Evolutionary conservation across 148 eudicot species (phyloP), one percentile per base, ranked within the genome.

Genomic region (Oxyria digyna): DNA sequence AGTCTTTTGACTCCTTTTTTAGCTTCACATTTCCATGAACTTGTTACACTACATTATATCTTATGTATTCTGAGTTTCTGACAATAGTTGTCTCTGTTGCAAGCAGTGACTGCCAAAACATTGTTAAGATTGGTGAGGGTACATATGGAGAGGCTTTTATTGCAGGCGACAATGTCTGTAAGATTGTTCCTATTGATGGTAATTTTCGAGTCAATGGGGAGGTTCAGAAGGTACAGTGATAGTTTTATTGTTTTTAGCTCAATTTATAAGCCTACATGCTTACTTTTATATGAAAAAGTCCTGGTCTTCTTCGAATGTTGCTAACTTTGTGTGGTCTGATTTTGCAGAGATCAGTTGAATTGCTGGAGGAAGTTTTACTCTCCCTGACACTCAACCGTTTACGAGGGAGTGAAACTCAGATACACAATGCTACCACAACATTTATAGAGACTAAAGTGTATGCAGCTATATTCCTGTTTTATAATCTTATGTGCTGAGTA

Each of bases 71-170:
- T 78, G 73, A 80, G 29, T 55, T 12, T n/a, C 71, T 78, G 73
- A 80, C 14, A 37, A 41, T 49, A 63, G 26, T 27, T 68, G 62
- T 70, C 32, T 72, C 50, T 70, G 27, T 67, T 79, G 73, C 59
- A 55, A 29, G 35, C 85, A 91, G 99, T 77, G 96, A 84, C 38
- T 74, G 75, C 26, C 74, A 76, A 68, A 82, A 73, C 38, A 83
- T 94, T 24, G 76, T 79, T 23, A 94, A 94, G 87, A 77, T 94
- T 75, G 99, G 99, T 31, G 99, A 94, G 81, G 99, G 99, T 74
- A 94, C 99, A 43, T 94, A 80, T 75, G 98, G 98, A 57, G 98
- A 94, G 77, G 98, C 90, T 65, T 94, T 90, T 67, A 81, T 74
- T 37, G 96, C 89, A 12, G 98, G 97, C 20, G 75, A 70, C 50